Conservation (phyloP, 2,329 filamentous ascomycete species). For the Epichloe bromicola region DNA sequence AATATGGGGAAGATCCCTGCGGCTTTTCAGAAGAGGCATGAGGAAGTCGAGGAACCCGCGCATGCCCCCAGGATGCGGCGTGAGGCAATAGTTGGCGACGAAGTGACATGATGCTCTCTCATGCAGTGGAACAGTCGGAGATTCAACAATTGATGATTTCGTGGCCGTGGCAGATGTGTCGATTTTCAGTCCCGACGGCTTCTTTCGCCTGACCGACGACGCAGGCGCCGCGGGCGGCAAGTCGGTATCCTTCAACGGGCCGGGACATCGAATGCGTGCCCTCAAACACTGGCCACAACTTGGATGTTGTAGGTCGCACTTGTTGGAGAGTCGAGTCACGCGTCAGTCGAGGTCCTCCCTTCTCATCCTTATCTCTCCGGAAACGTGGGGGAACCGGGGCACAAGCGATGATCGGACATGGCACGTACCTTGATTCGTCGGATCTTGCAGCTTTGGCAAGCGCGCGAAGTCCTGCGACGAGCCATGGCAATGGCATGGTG, state of each 20-base stretch:
- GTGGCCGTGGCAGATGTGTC: neutral
- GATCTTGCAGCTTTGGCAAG: neutral
- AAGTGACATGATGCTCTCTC: neutral
- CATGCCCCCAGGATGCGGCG: neutral
- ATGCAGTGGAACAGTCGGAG: neutral
- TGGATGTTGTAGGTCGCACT: neutral
- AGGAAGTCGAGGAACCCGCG: neutral
- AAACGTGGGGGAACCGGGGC: neutral
- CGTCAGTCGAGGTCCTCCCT: neutral
- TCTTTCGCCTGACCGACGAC: neutral
- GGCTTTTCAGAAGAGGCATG: neutral
- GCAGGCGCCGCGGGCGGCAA: neutral
- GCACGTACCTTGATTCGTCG: neutral
- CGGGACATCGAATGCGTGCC: neutral
- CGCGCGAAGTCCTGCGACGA: neutral
- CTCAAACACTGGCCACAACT: neutral
- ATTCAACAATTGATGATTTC: neutral
- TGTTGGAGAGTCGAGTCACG: neutral
- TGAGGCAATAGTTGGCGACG: neutral
- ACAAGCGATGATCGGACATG: neutral
- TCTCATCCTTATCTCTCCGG: no score
- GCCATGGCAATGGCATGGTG: neutral
- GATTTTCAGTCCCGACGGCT: neutral
- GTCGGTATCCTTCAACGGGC: neutral
- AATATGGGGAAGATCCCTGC: neutral